phyloP scores from a whole-genome alignment of 495 filamentous ascomycete species.

The Xylaria acuta region DNA sequence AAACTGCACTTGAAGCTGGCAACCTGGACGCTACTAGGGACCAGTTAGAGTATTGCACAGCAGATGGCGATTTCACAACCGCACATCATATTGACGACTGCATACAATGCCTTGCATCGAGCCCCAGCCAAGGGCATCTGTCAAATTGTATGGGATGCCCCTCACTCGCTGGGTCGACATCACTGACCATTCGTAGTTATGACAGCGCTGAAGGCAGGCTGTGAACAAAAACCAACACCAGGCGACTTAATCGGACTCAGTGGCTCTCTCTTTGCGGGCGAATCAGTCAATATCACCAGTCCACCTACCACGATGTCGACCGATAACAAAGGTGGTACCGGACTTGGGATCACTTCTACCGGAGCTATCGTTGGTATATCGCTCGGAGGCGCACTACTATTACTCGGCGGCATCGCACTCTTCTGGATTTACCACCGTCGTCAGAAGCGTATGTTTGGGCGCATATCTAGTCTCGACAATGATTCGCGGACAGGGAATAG shows the following conservation, averaged over 20 bases:
- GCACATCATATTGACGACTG: conserved; percentile 33
- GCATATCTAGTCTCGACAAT: conserved; percentile 2
- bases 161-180: not conserved
- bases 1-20: conserved; percentile 34
- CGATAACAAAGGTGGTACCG: not conserved
- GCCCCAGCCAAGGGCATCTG: conserved; percentile 35
- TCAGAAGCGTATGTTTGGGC: conserved; percentile 38
- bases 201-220: conserved; percentile 47
- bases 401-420: conserved; percentile 45
- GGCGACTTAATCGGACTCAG: conserved; percentile 43
- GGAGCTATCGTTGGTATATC: conserved; percentile 56
- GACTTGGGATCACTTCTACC: conserved; percentile 41
- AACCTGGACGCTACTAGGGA: conserved; percentile 32
- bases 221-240: conserved; percentile 45
- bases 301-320: conserved; percentile 31
- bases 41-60: conserved; percentile 40
- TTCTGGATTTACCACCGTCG: conserved; percentile 52
- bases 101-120: conserved; percentile 40
- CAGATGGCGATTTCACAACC: conserved; percentile 30
- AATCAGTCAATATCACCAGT: conserved; percentile 44
- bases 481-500: conserved; percentile 29
- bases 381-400: conserved; percentile 44
- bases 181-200: conserved; percentile 39
- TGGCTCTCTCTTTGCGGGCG: conserved; percentile 43
- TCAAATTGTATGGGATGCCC: conserved; percentile 39